phyloP scores from a whole-genome alignment of 345 rosid species.

The Turritis glabra region DNA sequence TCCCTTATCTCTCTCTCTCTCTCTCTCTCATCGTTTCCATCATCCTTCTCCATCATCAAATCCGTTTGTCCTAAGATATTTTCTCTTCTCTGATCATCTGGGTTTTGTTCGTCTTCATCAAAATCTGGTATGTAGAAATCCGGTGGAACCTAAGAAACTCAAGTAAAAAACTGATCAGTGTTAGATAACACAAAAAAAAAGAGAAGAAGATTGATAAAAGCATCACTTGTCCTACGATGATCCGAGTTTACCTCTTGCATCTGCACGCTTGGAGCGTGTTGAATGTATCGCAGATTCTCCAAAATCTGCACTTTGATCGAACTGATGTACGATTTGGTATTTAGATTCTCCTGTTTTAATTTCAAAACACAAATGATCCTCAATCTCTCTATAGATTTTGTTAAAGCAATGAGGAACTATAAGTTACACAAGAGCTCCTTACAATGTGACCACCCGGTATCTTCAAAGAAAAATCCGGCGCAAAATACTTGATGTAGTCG shows the following conservation, averaged over 20 bases:
- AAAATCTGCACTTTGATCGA: conserved; percentile 84
- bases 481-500: conserved; percentile 82
- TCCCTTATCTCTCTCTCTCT: too few relatives aligned
- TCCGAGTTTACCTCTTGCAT: conserved; percentile 81
- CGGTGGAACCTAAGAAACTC: conserved; percentile 73
- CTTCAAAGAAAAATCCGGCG: conserved; percentile 80
- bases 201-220: neutral
- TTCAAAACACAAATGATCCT: conserved; percentile 7
- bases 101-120: conserved; percentile 88
- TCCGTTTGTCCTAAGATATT: too few relatives aligned
- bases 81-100: too few relatives aligned
- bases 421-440: conserved; percentile 37
- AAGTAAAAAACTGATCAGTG: neutral
- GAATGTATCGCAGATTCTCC: conserved; percentile 86
- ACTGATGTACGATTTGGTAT: conserved; percentile 83
- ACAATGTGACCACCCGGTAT: conserved; percentile 83
- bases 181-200: neutral
- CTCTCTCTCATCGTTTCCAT: too few relatives aligned
- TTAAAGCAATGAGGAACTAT: neutral
- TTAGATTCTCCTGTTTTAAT: conserved; percentile 72
- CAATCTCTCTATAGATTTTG: neutral
- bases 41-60: too few relatives aligned
- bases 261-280: conserved; percentile 94
- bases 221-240: neutral
- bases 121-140: conserved; percentile 92